Conservation (phyloP, 2,329 filamentous ascomycete species). For the Fusarium staphyleae region DNA sequence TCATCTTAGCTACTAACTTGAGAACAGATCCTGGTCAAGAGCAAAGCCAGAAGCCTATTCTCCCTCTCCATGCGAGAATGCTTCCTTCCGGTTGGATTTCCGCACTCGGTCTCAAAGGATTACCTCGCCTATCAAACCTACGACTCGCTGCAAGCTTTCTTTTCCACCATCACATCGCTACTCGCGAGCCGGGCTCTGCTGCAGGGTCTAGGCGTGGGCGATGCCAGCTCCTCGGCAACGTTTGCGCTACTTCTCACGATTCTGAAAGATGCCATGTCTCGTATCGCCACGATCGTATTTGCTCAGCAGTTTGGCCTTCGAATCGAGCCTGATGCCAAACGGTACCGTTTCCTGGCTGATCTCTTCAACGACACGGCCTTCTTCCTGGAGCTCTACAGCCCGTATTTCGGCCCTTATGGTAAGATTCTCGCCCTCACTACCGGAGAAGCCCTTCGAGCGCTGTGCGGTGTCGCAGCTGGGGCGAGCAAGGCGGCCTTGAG, state of each 20-base stretch:
- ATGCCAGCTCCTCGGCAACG: constrained; percentile 79
- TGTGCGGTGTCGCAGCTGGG: constrained; percentile 90
- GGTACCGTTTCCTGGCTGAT: constrained; percentile 85
- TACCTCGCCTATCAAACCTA: constrained; percentile 76
- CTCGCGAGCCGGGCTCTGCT: constrained; percentile 84
- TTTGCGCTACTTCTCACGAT: constrained; percentile 83
- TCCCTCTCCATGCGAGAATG: constrained; percentile 52
- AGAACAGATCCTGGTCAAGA: constrained; percentile 35
- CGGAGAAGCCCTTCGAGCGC: constrained; percentile 60
- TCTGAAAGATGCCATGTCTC: constrained; percentile 80
- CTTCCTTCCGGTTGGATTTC: constrained; percentile 88
- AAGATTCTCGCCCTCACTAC: constrained; percentile 59
- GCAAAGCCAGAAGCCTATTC: constrained; percentile 36
- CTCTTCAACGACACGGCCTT: constrained; percentile 88
- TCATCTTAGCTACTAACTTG: no score
- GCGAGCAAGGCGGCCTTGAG: constrained; percentile 90
- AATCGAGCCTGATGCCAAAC: constrained; percentile 90
- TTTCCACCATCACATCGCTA: constrained; percentile 79
- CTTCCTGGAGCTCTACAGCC: constrained; percentile 83
- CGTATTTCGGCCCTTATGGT: constrained; percentile 66
- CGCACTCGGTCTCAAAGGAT: constrained; percentile 83
- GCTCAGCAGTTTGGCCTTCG: constrained; percentile 82
- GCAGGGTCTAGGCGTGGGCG: constrained; percentile 80
- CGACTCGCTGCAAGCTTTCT: constrained; percentile 85
- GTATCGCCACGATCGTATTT: constrained; percentile 85